phyloP scores from a whole-genome alignment of 2,329 filamentous ascomycete species.

The Coniochaeta pulveracea region DNA sequence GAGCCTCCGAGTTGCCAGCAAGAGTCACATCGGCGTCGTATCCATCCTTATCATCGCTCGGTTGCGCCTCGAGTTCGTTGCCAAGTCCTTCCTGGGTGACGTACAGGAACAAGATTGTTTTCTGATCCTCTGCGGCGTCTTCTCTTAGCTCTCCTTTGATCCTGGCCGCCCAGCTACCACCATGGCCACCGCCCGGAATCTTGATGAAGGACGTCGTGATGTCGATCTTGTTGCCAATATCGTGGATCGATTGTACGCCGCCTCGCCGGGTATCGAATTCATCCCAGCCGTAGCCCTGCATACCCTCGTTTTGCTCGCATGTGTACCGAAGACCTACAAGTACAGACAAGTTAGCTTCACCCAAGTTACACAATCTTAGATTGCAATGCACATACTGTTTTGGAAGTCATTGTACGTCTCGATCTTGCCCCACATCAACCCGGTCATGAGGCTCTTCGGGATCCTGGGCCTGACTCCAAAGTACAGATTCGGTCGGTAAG shows the following conservation, averaged over 20 bases:
- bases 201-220: slow-evolving; percentile 92
- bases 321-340: slow-evolving; percentile 73
- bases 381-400: slow-evolving; percentile 40
- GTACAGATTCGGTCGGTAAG: slow-evolving; percentile 88
- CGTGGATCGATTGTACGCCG: slow-evolving; percentile 82
- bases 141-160: slow-evolving; percentile 71
- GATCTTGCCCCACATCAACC: slow-evolving; percentile 80
- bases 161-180: slow-evolving; percentile 84
- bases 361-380: neutral
- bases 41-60: slow-evolving; percentile 33
- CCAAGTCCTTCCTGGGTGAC: slow-evolving; percentile 68
- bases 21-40: slow-evolving; percentile 54
- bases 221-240: slow-evolving; percentile 78
- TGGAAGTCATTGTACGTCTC: slow-evolving; percentile 69
- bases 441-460: slow-evolving; percentile 70
- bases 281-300: slow-evolving; percentile 96
- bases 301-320: slow-evolving; percentile 89
- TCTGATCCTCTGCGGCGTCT: slow-evolving; percentile 54
- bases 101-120: slow-evolving; percentile 75
- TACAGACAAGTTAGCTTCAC: neutral
- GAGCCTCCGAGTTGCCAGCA: slow-evolving; percentile 54
- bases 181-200: slow-evolving; percentile 71
- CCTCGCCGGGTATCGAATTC: slow-evolving; percentile 86
- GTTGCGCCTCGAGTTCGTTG: slow-evolving; percentile 46
- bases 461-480: slow-evolving; percentile 80